Evolutionary conservation across 352 stramenopile genomes (phyloP), one percentile per base, ranked within the genome.

Genomic region (Paralagenidium karlingii): DNA sequence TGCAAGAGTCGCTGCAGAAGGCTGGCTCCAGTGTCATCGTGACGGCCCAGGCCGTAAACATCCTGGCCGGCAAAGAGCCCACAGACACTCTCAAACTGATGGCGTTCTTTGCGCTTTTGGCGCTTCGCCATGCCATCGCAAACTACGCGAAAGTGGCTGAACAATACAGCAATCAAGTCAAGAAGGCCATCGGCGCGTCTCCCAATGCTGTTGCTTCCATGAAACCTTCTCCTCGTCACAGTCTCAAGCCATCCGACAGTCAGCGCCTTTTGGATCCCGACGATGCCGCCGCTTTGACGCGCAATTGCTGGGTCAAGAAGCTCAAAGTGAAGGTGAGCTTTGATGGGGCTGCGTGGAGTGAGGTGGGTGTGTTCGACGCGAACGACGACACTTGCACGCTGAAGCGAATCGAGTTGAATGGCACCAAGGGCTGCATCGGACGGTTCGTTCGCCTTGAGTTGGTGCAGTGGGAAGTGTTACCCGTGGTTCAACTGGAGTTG

Each of bases 31-130:
- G 28, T 38, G 61, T 84, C 21, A 40, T 82, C 2, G 68, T 85
- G 18, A 68, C 70, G 28, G 77, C 77, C 8, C 88, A 71, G 0
- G 63, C 76, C 2, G 76, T 65, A 0, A 88, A 88, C 26, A 87
- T 88, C 24, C 39, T 87, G 12, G 68, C 77, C 11, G 77, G 74
- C 3, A 88, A 88, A 39, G 73, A 91, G 15, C 57, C 73, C 0
- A 60, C 51, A 22, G 71, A 88, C 33, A 91, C 77, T 6, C 58
- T 91, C 11, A 66, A 82, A 32, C 84, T 88, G 27, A 34, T 91
- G n/a, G 60, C 59, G 19, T 85, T 61, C 42, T 68, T 88, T 13
- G 58, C 55, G 0, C 43, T 85, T 5, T 62, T 63, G 30, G 66
- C 74, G 1, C 60, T 85, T 19, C 57, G 79, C 22, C 67, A 78